Evolutionary conservation across 306 rosid species (phyloP).

Genomic region (Medicago ruthenica): DNA sequence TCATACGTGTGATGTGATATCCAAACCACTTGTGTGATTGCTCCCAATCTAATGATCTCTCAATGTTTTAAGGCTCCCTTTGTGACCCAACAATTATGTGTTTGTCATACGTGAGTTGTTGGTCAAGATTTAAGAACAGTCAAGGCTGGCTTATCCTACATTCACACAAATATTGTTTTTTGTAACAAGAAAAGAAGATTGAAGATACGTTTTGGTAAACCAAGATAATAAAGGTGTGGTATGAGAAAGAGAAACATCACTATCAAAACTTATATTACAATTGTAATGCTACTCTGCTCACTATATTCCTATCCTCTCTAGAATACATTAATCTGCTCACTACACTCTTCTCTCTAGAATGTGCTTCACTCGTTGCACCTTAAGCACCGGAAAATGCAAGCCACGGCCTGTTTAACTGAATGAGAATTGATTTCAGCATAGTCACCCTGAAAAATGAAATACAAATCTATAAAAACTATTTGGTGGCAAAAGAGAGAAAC

Average conservation of each 20-base stretch:
- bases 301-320: constrained; percentile 38
- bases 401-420: neutral
- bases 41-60: too few species aligned
- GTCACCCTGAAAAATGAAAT: constrained; percentile 37
- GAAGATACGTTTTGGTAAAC: constrained; percentile 15
- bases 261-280: constrained; percentile 56
- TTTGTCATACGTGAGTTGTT: too few species aligned
- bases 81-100: too few species aligned
- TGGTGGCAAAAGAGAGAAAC: neutral
- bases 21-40: too few species aligned
- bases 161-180: neutral
- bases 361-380: constrained; percentile 6
- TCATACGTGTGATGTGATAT: too few species aligned
- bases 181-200: neutral
- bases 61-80: too few species aligned
- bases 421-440: neutral
- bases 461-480: neutral
- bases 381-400: constrained; percentile 16
- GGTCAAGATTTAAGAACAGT: too few species aligned
- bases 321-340: neutral
- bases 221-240: constrained; percentile 45
- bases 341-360: constrained; percentile 13
- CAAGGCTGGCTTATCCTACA: neutral
- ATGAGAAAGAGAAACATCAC: constrained; percentile 58
- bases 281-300: constrained; percentile 45